These are phyloP conservation scores for Proliferodiscus dingleyae DNA, from an alignment of 2,329 filamentous ascomycete genomes.

Conservation along the genomic window DNA sequence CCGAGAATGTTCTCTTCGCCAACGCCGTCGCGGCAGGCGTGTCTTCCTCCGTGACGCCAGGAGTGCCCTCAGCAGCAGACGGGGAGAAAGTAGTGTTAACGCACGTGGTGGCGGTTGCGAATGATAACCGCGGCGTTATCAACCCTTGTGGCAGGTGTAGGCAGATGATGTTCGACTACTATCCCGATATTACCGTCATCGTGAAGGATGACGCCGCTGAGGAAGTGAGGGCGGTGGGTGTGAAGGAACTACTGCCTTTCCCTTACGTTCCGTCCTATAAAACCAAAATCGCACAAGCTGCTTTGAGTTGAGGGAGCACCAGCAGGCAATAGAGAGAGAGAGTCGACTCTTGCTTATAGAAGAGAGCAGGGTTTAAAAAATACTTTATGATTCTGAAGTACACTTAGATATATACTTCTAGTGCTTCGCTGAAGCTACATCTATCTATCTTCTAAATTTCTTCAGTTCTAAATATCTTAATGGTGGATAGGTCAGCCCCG, in stretches of 20 bases:
- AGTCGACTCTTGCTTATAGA: no score
- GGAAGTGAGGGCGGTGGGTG: background rate
- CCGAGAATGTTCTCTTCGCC: conserved; percentile 19
- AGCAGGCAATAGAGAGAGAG: no score
- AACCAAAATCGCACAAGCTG: no score
- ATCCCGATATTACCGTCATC: conserved; percentile 17
- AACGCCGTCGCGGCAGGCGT: conserved; percentile 17
- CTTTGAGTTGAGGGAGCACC: no score
- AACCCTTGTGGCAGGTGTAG: conserved; percentile 22
- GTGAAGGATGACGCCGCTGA: conserved; percentile 1
- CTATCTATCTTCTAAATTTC: conserved; percentile 28
- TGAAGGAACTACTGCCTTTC: no score
- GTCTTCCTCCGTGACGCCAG: conserved; percentile 7
- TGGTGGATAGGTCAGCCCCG: conserved; percentile 48
- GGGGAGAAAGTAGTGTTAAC: background rate
- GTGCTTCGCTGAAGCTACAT: no score
- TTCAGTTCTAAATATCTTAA: conserved; percentile 32
- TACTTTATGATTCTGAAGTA: no score
- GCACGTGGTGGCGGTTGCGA: conserved; percentile 14
- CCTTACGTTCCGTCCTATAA: no score
- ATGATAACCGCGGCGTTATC: conserved; percentile 16
- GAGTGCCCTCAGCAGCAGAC: background rate
- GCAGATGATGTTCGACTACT: conserved; percentile 23
- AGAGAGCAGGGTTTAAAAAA: no score
- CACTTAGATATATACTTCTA: no score